Base-by-base conservation (phyloP, 345 rosid species). In the Hibiscus trionum region DNA sequence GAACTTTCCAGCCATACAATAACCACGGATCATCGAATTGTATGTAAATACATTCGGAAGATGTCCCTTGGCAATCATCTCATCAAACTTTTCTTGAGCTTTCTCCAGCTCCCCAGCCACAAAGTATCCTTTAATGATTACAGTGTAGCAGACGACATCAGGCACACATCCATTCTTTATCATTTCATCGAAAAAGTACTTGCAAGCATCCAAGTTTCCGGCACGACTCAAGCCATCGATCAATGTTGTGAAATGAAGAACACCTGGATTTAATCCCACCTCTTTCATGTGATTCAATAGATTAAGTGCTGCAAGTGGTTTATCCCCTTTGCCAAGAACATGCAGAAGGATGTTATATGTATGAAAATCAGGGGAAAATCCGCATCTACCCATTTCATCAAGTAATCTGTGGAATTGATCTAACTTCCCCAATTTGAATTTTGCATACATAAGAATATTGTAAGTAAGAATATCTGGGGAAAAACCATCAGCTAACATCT, bases 221-320 rank as follows among this genome's bases (percentile, higher is more conserved):
- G 91, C 95, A 33, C 93, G 86, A 73, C 98, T 90, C 69, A 94
- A 69, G 69, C 96, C 98, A 72, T 94, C 98, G 49, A 91, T 91
- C 87, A 94, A 78, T 10, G 95, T 90, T n/a, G 97, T 91, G 82
- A 78, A 86, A 79, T 91, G 97, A 72, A 88, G 88, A 56, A 84
- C 85, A 31, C 72, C 80, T 7, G 97, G 97, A 49, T 80, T 81
- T 62, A 84, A 50, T 50, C 96, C 94, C 27, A 74, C 85, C 78
- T 90, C 89, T 78, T 80, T 91, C 96, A 94, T 90, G 83, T 88
- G 90, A 79, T 86, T 86, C 81, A 94, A 77, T 7, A 91, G 88
- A 56, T 84, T 78, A 60, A 85, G 81, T 27, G 97, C 98, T 55
- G 90, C 96, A 4, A 87, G 78, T n/a, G 93, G 97, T 50, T 87